Evolutionary conservation across 1,284 basidiomycete genomes (phyloP), one percentile per base, ranked within the genome.

Genomic region (Heterobasidion irregulare): DNA sequence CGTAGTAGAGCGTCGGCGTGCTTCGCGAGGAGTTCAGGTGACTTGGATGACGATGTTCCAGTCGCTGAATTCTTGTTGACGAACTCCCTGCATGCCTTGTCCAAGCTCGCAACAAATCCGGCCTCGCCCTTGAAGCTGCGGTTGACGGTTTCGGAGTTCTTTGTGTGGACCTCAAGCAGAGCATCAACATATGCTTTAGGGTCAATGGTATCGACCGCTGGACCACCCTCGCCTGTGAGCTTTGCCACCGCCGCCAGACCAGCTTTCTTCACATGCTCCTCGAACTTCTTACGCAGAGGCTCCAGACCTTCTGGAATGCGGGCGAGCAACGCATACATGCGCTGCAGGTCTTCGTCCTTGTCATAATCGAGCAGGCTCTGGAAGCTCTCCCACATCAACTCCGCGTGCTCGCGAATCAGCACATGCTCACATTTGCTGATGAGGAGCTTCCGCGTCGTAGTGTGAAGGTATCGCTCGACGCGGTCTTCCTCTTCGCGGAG

Each of bases 171-270:
- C 55, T 90, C 86, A 34, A 99, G 76, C 50, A 99, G 70, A 0
- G 94, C 92, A 64, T 97, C 93, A 53, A 98, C 91, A 64, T 99
- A 99, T 50, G 89, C 87, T 69, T 96, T 96, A 19, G 95, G 92
- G 68, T 90, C 86, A 48, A 91, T 71, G 7, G 75, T 72, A 51
- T 91, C 89, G 4, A 78, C 76, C 55, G 78, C 79, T 19, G 81
- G 78, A 26, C 77, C 80, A 51, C 80, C 85, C 41, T 86, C 84
- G 43, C 84, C 87, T 2, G 85, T 81, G 12, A 96, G 78, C 67
- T 92, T 94, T 55, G 87, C 83, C 32, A 99, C 87, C 0, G 93
- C 89, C 9, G 81, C 79, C 56, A 94, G 71, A 53, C 97, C 97
- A 7, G 90, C 85, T 58, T 84, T 82, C 78, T 97, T 98, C 69